These are phyloP conservation scores for Fagus sylvatica DNA, from an alignment of 306 rosid species.

Conservation along the genomic window DNA sequence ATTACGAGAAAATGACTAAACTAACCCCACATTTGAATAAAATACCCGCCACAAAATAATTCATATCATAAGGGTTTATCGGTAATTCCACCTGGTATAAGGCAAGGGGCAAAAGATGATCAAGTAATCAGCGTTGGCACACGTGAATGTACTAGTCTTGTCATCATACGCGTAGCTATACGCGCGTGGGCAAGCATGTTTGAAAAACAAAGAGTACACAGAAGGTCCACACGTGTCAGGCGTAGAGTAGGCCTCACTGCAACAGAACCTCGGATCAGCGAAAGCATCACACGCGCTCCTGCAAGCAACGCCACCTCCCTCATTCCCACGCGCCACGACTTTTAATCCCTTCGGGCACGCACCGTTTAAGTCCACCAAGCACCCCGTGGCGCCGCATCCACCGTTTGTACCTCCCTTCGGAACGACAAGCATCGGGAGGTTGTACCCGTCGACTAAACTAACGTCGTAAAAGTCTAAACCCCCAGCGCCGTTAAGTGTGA, in stretches of 20 bases:
- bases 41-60: background rate
- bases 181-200: conserved; percentile 89
- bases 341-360: conserved; percentile 59
- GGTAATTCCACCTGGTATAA: conserved; percentile 65
- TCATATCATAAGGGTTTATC: background rate
- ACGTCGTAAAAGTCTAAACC: conserved; percentile 94
- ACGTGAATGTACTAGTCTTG: conserved; percentile 85
- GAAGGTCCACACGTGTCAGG: conserved; percentile 88
- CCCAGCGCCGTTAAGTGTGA: conserved; percentile 82
- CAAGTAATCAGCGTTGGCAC: conserved; percentile 74
- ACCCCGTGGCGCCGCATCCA: conserved; percentile 85
- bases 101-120: conserved; percentile 86
- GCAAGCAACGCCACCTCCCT: conserved; percentile 61
- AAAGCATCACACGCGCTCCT: conserved; percentile 97
- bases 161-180: conserved; percentile 98
- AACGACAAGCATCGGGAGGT: conserved; percentile 79
- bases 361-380: conserved; percentile 77
- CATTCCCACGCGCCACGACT: conserved; percentile 46
- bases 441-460: conserved; percentile 90
- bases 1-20: background rate
- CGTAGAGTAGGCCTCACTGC: conserved; percentile 74
- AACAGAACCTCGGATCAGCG: conserved; percentile 77
- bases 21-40: background rate
- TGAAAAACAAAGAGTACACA: conserved; percentile 55
- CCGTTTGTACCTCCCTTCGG: conserved; percentile 72